Conservation (phyloP, 345 rosid species). For the Syzygium aromaticum region DNA sequence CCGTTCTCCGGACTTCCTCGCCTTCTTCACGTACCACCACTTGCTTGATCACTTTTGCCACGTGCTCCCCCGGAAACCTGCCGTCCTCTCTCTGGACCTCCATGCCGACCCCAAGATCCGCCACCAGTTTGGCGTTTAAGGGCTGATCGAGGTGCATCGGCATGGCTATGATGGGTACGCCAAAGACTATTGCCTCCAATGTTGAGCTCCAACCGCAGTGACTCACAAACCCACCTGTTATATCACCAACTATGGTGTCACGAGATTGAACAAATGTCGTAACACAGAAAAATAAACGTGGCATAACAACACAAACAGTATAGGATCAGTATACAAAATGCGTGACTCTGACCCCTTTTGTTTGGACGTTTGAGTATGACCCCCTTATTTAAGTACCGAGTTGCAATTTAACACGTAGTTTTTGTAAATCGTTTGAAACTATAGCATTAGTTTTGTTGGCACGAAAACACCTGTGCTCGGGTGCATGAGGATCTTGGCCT, state of each 20-base stretch:
- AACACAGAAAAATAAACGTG: not conserved
- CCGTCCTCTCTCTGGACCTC: conserved; percentile 15
- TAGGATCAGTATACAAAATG: not conserved
- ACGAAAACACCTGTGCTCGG: conserved; percentile 1
- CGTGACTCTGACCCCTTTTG: not conserved
- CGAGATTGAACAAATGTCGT: not conserved
- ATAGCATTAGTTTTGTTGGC: not conserved
- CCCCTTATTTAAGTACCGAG: not conserved
- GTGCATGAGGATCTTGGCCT: conserved; percentile 14
- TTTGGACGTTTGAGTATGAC: not conserved
- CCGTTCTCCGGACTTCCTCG: conserved; percentile 2
- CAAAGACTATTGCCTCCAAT: conserved; percentile 18
- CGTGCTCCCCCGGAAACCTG: conserved; percentile 2
- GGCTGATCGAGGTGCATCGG: conserved; percentile 26
- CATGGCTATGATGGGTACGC: conserved; percentile 28
- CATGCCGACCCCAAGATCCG: conserved; percentile 17
- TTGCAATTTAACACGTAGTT: not conserved
- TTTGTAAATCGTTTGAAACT: not conserved
- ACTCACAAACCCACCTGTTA: conserved; percentile 23
- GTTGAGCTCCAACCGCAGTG: conserved; percentile 35
- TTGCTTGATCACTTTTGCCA: conserved; percentile 9
- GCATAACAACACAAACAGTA: not conserved
- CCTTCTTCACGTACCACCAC: conserved; percentile 10
- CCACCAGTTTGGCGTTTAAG: conserved; percentile 15
- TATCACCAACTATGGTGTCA: not conserved